Evolutionary conservation across 2,329 filamentous ascomycete genomes (phyloP).

Genomic region (Monosporascus sp.): DNA sequence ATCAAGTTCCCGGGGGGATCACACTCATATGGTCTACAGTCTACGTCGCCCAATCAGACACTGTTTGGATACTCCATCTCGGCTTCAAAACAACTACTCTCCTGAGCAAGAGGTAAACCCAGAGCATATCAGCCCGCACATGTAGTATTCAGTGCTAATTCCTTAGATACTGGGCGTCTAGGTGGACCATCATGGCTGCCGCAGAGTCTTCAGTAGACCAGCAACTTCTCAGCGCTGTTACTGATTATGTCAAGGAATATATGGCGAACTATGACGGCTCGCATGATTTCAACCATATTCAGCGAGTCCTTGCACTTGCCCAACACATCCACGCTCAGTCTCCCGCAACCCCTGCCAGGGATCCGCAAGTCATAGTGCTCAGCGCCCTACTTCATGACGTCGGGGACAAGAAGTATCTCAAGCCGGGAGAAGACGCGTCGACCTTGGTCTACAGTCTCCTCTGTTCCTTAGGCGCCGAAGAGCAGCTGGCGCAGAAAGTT

Average conservation of each 20-base stretch:
- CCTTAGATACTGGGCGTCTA: conserved; percentile 10
- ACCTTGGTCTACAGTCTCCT: conserved; percentile 54
- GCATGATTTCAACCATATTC: conserved; percentile 82
- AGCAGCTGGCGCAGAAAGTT: conserved; percentile 57
- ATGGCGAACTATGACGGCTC: conserved; percentile 79
- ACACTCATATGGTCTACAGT: background rate
- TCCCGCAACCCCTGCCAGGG: conserved; percentile 24
- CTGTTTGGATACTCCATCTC: background rate
- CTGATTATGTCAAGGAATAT: conserved; percentile 61
- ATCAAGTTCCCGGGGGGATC: background rate
- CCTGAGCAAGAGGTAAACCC: background rate
- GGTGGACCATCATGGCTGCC: conserved; percentile 17
- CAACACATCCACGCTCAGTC: conserved; percentile 53
- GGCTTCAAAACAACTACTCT: background rate
- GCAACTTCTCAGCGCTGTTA: conserved; percentile 50
- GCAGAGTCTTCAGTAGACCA: conserved; percentile 20
- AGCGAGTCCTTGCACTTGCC: conserved; percentile 71
- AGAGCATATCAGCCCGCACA: conserved; percentile 18
- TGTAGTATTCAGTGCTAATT: conserved; percentile 19
- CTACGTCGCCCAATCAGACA: background rate
- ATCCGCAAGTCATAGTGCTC: conserved; percentile 58
- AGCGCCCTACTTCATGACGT: conserved; percentile 81
- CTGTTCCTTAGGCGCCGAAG: conserved; percentile 48
- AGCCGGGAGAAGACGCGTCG: conserved; percentile 49
- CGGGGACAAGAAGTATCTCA: conserved; percentile 76